Evolutionary conservation across 768 basidiomycete species (phyloP).

Genomic region (Serendipita vermifera): DNA sequence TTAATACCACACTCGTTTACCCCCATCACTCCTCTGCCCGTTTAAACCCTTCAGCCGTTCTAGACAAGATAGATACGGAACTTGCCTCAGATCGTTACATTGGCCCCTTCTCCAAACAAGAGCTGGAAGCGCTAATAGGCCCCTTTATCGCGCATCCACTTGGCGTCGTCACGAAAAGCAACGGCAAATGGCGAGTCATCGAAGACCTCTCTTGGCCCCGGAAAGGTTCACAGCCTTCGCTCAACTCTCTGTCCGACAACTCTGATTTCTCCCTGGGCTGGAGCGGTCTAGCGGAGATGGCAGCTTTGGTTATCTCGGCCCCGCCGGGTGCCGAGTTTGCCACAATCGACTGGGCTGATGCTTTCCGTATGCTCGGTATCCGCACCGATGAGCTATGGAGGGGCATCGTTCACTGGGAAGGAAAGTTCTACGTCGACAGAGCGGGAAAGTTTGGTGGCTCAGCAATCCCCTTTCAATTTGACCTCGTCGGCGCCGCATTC

Average conservation of each 20-base stretch:
- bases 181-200: not conserved
- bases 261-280: not conserved
- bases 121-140: conserved; percentile 21
- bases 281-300: not conserved
- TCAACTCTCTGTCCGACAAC: not conserved
- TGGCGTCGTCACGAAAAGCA: conserved; percentile 19
- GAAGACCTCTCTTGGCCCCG: not conserved
- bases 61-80: conserved; percentile 4
- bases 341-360: conserved; percentile 16
- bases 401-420: not conserved
- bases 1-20: conserved; percentile 15
- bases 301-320: conserved; percentile 16
- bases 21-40: conserved; percentile 10
- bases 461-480: conserved; percentile 13
- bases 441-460: conserved; percentile 17
- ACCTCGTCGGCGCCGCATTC: not conserved
- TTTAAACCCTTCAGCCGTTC: conserved; percentile 8
- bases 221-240: not conserved
- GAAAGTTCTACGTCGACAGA: conserved; percentile 18
- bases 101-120: conserved; percentile 11
- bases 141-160: conserved; percentile 23
- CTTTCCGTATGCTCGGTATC: conserved; percentile 12
- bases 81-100: conserved; percentile 14
- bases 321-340: conserved; percentile 19
- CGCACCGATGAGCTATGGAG: conserved; percentile 10